Conservation (phyloP, 768 basidiomycete species). For the Tulasnella sp. region DNA sequence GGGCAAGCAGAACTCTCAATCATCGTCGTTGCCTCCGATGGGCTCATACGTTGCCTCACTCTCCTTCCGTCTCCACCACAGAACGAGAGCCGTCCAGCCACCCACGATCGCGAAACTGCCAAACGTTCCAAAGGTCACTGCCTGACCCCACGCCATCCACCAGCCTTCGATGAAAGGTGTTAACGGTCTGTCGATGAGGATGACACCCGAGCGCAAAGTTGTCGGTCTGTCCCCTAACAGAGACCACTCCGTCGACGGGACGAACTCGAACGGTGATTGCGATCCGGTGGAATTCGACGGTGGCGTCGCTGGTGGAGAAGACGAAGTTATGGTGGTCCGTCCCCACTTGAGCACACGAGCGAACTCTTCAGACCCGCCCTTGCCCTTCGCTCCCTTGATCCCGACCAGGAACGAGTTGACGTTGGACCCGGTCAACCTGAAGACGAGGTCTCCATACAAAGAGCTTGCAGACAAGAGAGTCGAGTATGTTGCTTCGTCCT, state of each 20-base stretch:
- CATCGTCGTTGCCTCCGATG: constrained; percentile 43
- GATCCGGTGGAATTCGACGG: constrained; percentile 60
- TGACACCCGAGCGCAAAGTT: constrained; percentile 84
- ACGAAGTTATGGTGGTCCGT: constrained; percentile 59
- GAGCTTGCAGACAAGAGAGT: constrained; percentile 68
- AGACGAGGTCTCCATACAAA: constrained; percentile 77
- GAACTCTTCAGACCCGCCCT: constrained; percentile 42
- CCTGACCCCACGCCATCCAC: constrained; percentile 74
- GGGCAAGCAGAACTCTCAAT: not conserved
- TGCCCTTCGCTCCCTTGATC: constrained; percentile 41
- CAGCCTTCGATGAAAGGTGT: constrained; percentile 82
- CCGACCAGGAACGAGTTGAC: constrained; percentile 40
- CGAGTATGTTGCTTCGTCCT: constrained; percentile 65
- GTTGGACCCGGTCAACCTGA: constrained; percentile 47
- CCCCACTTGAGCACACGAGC: constrained; percentile 39
- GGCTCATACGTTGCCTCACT: constrained; percentile 90
- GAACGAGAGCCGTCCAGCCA: constrained; percentile 69
- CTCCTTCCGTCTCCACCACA: constrained; percentile 67
- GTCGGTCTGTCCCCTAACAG: constrained; percentile 36
- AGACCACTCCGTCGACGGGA: constrained; percentile 52
- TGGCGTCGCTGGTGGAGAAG: constrained; percentile 33
- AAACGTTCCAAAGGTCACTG: constrained; percentile 54
- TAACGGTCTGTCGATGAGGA: constrained; percentile 79
- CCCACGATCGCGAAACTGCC: constrained; percentile 59
- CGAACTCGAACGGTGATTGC: constrained; percentile 62